phyloP scores from a whole-genome alignment of 2,329 filamentous ascomycete genomes.

The Exophiala aquamarina region DNA sequence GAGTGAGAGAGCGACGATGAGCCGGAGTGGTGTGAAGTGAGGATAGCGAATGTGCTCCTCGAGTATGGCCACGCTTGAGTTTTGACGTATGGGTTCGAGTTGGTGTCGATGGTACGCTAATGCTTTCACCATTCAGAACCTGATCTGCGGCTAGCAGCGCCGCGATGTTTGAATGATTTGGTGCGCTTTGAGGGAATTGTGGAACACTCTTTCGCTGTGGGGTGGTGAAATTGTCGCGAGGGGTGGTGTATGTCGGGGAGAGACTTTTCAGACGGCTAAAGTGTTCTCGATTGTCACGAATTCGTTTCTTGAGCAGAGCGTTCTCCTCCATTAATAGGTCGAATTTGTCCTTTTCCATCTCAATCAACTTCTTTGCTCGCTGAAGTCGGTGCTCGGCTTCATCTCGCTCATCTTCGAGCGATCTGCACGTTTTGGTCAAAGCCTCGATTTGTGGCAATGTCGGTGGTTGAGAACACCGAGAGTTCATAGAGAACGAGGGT shows the following conservation, averaged over 20 bases:
- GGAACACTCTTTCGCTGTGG: conserved; percentile 42
- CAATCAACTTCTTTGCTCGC: conserved; percentile 74
- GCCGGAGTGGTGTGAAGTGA: conserved; percentile 77
- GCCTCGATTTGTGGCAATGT: conserved; percentile 60
- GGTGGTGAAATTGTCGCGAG: conserved; percentile 51
- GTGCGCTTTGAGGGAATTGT: conserved; percentile 41
- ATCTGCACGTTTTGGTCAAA: conserved; percentile 60
- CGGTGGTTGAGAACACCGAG: conserved; percentile 38
- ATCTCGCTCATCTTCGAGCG: conserved; percentile 59
- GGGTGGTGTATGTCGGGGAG: conserved; percentile 62
- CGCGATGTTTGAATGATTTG: conserved; percentile 59
- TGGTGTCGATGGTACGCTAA: conserved; percentile 73
- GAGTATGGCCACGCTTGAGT: conserved; percentile 63
- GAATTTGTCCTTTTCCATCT: conserved; percentile 74
- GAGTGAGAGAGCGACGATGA: conserved; percentile 51
- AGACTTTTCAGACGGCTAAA: conserved; percentile 63
- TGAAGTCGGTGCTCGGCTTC: conserved; percentile 63
- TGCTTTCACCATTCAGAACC: conserved; percentile 74
- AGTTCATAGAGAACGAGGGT: conserved; percentile 44
- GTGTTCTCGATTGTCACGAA: conserved; percentile 86
- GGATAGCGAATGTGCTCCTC: conserved; percentile 79
- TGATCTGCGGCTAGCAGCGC: conserved; percentile 72
- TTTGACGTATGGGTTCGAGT: conserved; percentile 50
- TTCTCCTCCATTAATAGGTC: conserved; percentile 72
- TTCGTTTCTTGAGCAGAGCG: conserved; percentile 73